Evolutionary conservation across 768 basidiomycete species (phyloP).

Genomic region (Leccinum imitatum): DNA sequence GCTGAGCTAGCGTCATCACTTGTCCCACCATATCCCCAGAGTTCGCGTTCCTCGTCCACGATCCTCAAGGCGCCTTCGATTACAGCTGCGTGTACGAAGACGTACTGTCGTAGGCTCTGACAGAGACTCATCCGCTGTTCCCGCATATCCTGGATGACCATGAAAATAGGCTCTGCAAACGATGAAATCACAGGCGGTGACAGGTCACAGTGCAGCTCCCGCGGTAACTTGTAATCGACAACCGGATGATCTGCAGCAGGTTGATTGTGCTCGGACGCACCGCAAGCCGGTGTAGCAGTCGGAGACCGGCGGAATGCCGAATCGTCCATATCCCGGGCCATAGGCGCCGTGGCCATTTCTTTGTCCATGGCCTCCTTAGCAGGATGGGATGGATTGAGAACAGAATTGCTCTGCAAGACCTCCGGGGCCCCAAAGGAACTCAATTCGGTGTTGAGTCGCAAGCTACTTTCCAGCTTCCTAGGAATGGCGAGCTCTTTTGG

Average conservation of each 20-base stretch:
- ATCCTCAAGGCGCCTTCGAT: constrained; percentile 79
- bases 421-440: background rate
- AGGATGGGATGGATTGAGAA: constrained; percentile 1
- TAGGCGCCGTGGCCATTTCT: background rate
- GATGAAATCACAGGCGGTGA: constrained; percentile 62
- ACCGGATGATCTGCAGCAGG: constrained; percentile 16
- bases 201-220: constrained; percentile 50
- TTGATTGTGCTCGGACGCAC: constrained; percentile 11
- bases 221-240: constrained; percentile 62
- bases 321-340: constrained; percentile 1
- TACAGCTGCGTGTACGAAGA: constrained; percentile 86
- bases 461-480: background rate
- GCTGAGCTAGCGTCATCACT: constrained; percentile 23
- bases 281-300: background rate
- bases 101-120: constrained; percentile 91
- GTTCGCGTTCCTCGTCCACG: constrained; percentile 65
- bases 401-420: background rate
- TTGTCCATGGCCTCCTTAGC: constrained; percentile 2
- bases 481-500: constrained; percentile 1
- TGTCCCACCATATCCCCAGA: constrained; percentile 27
- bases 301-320: constrained; percentile 1
- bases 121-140: constrained; percentile 97
- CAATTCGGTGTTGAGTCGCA: constrained; percentile 6
- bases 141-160: constrained; percentile 89
- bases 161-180: constrained; percentile 74